Conservation (phyloP, 2,329 filamentous ascomycete genomes). For the Phoma herbarum region DNA sequence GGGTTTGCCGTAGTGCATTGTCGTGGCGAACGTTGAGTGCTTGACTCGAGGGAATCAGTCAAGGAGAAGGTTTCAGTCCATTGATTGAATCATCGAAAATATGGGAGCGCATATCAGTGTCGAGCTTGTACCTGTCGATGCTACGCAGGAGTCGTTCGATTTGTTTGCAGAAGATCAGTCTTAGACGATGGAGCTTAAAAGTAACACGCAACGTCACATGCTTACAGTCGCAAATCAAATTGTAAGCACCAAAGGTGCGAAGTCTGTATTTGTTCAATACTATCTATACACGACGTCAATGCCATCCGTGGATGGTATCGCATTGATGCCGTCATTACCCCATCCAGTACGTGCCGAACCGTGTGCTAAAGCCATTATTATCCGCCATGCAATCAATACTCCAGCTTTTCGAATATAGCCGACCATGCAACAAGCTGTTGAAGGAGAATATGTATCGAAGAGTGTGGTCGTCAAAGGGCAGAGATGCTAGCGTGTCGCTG, state of each 20-base stretch:
- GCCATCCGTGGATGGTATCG: constrained; percentile 19
- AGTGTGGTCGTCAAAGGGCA: constrained; percentile 24
- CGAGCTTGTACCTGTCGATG: background rate
- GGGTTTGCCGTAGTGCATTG: background rate
- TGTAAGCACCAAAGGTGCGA: background rate
- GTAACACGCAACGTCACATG: no score
- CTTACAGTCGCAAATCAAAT: background rate
- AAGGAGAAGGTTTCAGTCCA: background rate
- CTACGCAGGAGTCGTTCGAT: background rate
- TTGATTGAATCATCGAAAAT: no score
- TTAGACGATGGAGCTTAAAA: no score
- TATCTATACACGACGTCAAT: constrained; percentile 33
- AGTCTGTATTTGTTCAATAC: constrained; percentile 23
- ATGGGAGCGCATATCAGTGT: no score
- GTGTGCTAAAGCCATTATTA: constrained; percentile 17
- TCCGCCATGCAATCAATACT: constrained; percentile 23
- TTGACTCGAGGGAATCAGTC: background rate
- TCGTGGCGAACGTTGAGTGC: background rate
- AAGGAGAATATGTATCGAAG: constrained; percentile 22
- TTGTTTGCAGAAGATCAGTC: no score
- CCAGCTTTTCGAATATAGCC: constrained; percentile 24
- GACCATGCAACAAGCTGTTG: constrained; percentile 23
- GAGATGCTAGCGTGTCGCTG: background rate
- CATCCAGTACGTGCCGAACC: constrained; percentile 8
- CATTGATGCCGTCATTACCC: constrained; percentile 28